These are phyloP conservation scores for Aureobasidium namibiae DNA, from an alignment of 2,329 filamentous ascomycete genomes.

Conservation along the genomic window DNA sequence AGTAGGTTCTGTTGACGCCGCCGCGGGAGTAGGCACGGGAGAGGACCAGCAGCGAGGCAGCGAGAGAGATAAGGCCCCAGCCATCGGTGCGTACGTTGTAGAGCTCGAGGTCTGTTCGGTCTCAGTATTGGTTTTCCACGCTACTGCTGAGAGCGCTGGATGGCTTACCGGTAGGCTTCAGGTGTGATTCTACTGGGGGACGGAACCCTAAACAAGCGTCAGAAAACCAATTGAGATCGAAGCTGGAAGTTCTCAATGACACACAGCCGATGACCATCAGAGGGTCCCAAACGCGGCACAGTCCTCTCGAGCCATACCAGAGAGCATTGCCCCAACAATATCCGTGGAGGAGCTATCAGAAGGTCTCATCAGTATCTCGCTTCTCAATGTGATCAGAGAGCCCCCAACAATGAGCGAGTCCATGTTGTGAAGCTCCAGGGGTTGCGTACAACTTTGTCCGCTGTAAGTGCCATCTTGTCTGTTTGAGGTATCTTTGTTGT, in stretches of 20 bases:
- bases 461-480: neutral
- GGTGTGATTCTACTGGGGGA: conserved; percentile 20
- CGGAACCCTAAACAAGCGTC: conserved; percentile 21
- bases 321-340: conserved; percentile 26
- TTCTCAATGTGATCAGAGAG: neutral
- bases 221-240: neutral
- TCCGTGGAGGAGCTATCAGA: conserved; percentile 21
- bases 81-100: conserved; percentile 30
- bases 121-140: neutral
- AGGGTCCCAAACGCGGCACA: conserved; percentile 26
- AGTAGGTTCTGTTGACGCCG: conserved; percentile 24
- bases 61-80: conserved; percentile 26
- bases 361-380: neutral
- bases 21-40: conserved; percentile 25
- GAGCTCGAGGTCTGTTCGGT: conserved; percentile 27
- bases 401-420: neutral
- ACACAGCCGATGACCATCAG: conserved; percentile 25
- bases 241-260: neutral
- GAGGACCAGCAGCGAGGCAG: conserved; percentile 24
- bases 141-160: neutral
- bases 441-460: conserved; percentile 1
- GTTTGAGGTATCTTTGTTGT: neutral
- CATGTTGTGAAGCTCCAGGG: neutral
- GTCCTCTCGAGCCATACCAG: conserved; percentile 28
- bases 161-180: conserved; percentile 20